Evolutionary conservation across 306 rosid genomes (phyloP).

Genomic region (Calophaca sinica): DNA sequence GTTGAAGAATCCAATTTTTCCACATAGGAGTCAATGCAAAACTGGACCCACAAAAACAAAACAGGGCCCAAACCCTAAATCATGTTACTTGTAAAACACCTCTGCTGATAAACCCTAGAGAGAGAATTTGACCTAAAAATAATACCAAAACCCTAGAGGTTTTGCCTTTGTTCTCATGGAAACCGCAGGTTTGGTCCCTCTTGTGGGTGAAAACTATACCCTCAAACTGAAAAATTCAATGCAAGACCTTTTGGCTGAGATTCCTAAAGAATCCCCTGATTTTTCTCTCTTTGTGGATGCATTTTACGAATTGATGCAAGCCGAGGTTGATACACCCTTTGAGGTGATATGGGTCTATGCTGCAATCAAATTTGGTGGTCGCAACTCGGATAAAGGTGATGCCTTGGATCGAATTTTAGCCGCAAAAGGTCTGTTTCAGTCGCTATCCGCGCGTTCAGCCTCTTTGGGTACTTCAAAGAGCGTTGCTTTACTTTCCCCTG

Average conservation of each 20-base stretch:
- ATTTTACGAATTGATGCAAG: slow-evolving; percentile 65
- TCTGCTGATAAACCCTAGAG: slow-evolving; percentile 48
- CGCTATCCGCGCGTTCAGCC: slow-evolving; percentile 60
- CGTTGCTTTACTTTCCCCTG: slow-evolving; percentile 68
- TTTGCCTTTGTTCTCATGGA: slow-evolving; percentile 46
- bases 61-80: neutral
- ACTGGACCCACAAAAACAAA: neutral
- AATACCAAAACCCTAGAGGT: slow-evolving; percentile 39
- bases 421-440: slow-evolving; percentile 61
- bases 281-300: slow-evolving; percentile 44
- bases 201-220: slow-evolving; percentile 53
- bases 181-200: slow-evolving; percentile 37
- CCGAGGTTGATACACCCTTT: slow-evolving; percentile 67
- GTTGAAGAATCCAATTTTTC: slow-evolving; percentile 5
- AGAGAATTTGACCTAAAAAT: neutral
- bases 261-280: slow-evolving; percentile 45
- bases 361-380: slow-evolving; percentile 57
- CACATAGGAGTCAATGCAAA: slow-evolving; percentile 34
- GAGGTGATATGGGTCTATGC: slow-evolving; percentile 80
- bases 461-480: slow-evolving; percentile 60
- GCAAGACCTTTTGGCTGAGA: slow-evolving; percentile 55
- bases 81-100: slow-evolving; percentile 2
- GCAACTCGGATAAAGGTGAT: slow-evolving; percentile 50
- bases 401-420: slow-evolving; percentile 59
- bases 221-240: slow-evolving; percentile 58